These are phyloP conservation scores for Pseudonectria buxi DNA, from an alignment of 2,329 filamentous ascomycete genomes.

Conservation along the genomic window DNA sequence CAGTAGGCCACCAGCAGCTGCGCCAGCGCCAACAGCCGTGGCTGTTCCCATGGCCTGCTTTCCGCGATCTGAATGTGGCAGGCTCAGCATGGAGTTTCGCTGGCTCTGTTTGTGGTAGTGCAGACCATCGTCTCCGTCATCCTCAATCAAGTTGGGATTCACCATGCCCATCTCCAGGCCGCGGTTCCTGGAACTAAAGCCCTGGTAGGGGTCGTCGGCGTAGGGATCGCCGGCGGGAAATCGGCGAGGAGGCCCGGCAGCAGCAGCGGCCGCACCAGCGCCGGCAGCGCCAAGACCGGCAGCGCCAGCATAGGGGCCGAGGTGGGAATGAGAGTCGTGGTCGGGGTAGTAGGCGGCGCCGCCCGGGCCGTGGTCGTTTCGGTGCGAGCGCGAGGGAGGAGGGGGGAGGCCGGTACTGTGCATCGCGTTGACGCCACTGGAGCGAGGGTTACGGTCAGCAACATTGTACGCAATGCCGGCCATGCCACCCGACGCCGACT, in stretches of 20 bases:
- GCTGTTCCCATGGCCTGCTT: slow-evolving; percentile 27
- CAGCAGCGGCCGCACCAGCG: slow-evolving; percentile 27
- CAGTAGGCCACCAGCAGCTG: slow-evolving; percentile 33
- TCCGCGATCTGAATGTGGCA: slow-evolving; percentile 37
- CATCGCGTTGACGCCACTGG: slow-evolving; percentile 59
- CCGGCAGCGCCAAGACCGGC: slow-evolving; percentile 22
- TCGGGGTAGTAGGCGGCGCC: slow-evolving; percentile 5
- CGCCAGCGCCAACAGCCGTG: slow-evolving; percentile 38
- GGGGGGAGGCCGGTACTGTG: slow-evolving; percentile 33
- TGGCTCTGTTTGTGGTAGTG: slow-evolving; percentile 40
- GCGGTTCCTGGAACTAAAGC: slow-evolving; percentile 40
- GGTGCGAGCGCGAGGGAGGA: slow-evolving; percentile 28
- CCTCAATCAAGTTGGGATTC: slow-evolving; percentile 73
- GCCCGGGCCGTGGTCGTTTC: slow-evolving; percentile 19
- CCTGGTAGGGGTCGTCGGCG: slow-evolving; percentile 61
- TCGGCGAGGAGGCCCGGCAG: slow-evolving; percentile 29
- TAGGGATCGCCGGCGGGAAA: slow-evolving; percentile 39
- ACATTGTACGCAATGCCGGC: slow-evolving; percentile 60
- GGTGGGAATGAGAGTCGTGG: slow-evolving; percentile 26
- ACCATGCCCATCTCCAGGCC: slow-evolving; percentile 51
- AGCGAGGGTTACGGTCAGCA: slow-evolving; percentile 56
- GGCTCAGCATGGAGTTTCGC: slow-evolving; percentile 54
- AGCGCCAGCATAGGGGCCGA: slow-evolving; percentile 24
- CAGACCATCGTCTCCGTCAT: slow-evolving; percentile 84
- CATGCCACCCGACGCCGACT: slow-evolving; percentile 57